phyloP scores from a whole-genome alignment of 2,329 filamentous ascomycete genomes.

The Emmonsia crescens region DNA sequence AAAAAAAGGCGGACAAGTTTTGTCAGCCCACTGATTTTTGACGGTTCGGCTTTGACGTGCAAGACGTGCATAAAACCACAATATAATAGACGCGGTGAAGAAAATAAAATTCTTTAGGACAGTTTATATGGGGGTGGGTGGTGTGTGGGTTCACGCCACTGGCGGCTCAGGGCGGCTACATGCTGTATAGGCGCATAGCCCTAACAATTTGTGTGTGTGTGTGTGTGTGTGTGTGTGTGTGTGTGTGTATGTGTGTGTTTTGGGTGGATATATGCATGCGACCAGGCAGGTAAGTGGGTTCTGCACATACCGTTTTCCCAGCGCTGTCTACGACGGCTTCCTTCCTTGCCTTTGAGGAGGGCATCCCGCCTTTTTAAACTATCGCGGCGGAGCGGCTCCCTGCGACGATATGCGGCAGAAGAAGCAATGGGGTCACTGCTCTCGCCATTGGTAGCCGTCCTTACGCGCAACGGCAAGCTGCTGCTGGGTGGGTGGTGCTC shows the following conservation, averaged over 20 bases:
- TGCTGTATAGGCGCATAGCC: neutral
- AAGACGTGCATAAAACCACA: neutral
- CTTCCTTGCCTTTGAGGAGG: conserved; percentile 80
- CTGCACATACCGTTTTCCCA: conserved; percentile 78
- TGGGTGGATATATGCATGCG: neutral
- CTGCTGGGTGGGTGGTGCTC: conserved; percentile 21
- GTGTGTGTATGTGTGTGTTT: neutral
- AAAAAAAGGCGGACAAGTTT: conserved; percentile 1
- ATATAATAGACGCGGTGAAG: neutral
- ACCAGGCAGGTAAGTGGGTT: neutral
- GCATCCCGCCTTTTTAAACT: conserved; percentile 59
- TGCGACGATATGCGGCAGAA: conserved; percentile 5
- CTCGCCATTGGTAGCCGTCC: neutral
- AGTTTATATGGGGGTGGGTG: neutral
- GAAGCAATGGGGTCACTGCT: neutral
- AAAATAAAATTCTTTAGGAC: neutral
- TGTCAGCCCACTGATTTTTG: conserved; percentile 1
- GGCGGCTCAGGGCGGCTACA: neutral
- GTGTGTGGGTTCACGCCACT: neutral
- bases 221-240: neutral
- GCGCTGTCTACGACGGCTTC: conserved; percentile 69
- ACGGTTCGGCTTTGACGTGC: neutral
- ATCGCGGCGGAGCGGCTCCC: conserved; percentile 21
- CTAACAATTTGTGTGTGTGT: neutral
- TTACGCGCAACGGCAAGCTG: conserved; percentile 19